Percentiles rank a stretch among this genome's conserved stretches.
Conservation (phyloP, 2,329 filamentous ascomycete genomes). For the Claviceps monticola region DNA sequence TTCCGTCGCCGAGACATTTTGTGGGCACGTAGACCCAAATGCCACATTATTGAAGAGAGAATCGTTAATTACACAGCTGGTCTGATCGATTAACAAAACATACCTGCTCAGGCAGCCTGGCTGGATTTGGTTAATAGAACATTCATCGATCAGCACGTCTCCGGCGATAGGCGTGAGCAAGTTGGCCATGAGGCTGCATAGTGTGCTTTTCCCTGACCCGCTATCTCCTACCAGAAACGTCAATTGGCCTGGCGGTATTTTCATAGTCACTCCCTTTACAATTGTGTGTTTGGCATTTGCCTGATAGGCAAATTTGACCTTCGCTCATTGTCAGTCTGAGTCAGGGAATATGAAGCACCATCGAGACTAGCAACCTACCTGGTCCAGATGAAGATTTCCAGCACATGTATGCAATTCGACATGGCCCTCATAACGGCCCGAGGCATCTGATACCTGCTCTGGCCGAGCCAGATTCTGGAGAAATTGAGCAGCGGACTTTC, state of each 20-base stretch:
- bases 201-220: conserved; percentile 84
- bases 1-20: conserved; percentile 34
- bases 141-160: conserved; percentile 53
- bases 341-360: not conserved
- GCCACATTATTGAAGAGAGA: conserved; percentile 66
- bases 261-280: conserved; percentile 48
- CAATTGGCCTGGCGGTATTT: conserved; percentile 57
- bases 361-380: conserved; percentile 34
- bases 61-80: conserved; percentile 68
- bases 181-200: conserved; percentile 65
- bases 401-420: conserved; percentile 30
- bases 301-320: conserved; percentile 78
- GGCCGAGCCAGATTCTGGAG: conserved; percentile 33
- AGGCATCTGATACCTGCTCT: not conserved
- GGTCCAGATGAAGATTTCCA: conserved; percentile 55
- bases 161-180: conserved; percentile 60
- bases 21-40: conserved; percentile 45
- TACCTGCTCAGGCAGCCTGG: conserved; percentile 62
- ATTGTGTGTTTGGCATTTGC: conserved; percentile 47
- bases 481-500: conserved; percentile 55
- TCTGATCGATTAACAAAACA: conserved; percentile 70
- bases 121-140: conserved; percentile 47
- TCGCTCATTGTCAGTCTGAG: not conserved
- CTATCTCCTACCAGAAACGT: conserved; percentile 76
- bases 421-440: not conserved